Evolutionary conservation across 768 basidiomycete genomes (phyloP).

Genomic region (Amanita pallidorosea): DNA sequence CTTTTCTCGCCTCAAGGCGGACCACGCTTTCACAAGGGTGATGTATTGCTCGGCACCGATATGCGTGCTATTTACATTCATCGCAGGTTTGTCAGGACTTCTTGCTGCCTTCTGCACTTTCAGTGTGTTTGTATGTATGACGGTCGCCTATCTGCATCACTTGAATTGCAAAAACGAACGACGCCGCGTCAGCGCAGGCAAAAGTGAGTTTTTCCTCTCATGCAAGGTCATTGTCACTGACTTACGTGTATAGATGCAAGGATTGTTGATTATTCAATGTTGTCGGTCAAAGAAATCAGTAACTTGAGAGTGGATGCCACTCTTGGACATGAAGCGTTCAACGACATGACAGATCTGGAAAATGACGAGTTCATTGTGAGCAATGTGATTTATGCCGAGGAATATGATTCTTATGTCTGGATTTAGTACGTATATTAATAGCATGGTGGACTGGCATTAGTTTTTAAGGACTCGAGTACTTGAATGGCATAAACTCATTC

Average conservation of each 20-base stretch:
- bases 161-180: conserved; percentile 13
- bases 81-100: conserved; percentile 10
- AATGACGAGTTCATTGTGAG: conserved; percentile 18
- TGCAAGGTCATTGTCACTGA: background rate
- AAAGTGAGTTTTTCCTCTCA: conserved; percentile 6
- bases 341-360: conserved; percentile 16
- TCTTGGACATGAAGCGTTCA: conserved; percentile 10
- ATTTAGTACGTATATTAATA: conserved; percentile 1
- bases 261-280: conserved; percentile 5
- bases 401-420: background rate
- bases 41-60: background rate
- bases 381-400: background rate
- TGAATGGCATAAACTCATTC: too few species aligned
- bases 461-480: too few species aligned
- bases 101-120: conserved; percentile 11
- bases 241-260: background rate
- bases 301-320: background rate
- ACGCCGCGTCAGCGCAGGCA: conserved; percentile 12
- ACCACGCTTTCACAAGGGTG: conserved; percentile 13
- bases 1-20: conserved; percentile 13
- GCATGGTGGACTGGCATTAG: too few species aligned
- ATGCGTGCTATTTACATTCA: background rate
- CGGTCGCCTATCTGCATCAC: conserved; percentile 9
- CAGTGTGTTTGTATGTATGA: conserved; percentile 10
- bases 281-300: conserved; percentile 1